Conservation (phyloP, 176 grass and related monocot species). For the Raddia guianensis region DNA sequence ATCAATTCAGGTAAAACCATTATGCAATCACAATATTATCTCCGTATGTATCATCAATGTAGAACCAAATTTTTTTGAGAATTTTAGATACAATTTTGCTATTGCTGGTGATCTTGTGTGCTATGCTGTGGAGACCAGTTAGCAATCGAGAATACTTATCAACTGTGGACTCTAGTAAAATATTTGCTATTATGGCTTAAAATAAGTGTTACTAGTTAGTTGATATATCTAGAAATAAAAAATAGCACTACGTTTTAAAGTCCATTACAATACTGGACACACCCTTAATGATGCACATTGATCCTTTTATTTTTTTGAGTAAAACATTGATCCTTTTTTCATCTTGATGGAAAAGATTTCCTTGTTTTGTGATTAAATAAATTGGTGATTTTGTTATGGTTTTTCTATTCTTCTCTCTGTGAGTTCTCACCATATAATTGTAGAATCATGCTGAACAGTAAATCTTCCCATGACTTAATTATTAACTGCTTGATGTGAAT, state of each 20-base stretch:
- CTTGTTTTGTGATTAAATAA: neutral
- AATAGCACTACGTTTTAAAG: neutral
- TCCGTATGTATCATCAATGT: neutral
- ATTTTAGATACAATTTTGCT: neutral
- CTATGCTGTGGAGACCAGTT: neutral
- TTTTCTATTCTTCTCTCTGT: neutral
- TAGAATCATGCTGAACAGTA: neutral
- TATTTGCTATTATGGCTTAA: neutral
- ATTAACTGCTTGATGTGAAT: neutral
- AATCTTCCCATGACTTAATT: neutral
- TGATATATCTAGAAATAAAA: neutral
- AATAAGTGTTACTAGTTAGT: neutral
- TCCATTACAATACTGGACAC: neutral
- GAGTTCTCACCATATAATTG: neutral
- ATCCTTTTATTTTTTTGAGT: too few species aligned
- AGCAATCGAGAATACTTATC: neutral
- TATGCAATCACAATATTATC: neutral
- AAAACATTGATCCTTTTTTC: neutral
- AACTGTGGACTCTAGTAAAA: neutral
- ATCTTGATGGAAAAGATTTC: neutral
- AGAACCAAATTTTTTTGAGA: neutral
- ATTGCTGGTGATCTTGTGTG: neutral
- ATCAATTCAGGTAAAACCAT: constrained; percentile 67
- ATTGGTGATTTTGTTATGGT: neutral
- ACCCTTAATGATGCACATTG: neutral